Base-by-base conservation (phyloP, 1,284 basidiomycete genomes). In the Tilletia horrida region DNA sequence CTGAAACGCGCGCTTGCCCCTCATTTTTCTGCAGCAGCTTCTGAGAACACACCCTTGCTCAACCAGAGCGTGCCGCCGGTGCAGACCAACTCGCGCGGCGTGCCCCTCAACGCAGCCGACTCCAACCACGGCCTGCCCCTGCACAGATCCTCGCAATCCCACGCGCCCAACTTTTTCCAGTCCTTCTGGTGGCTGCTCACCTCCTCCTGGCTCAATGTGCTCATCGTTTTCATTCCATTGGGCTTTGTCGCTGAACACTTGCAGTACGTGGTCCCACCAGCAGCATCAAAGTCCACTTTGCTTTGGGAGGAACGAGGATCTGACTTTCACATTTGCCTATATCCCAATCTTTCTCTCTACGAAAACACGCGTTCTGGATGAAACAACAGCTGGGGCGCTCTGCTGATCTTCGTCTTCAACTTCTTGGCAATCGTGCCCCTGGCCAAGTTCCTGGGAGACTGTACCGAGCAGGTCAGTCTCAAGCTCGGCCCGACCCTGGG, bases 391-490 rank as follows among this genome's bases (percentile, higher is more conserved):
- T 81, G 80, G 80, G 71, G 72, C 13, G 72, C 80, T 1, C 67
- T 79, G 21, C 69, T 73, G 66, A 71, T 79, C 47, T 81, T 81
- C 35, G 27, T 65, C n/a, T 71, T 81, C 64, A 81, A 81, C 69
- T 81, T 81, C 29, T 63, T 81, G 7, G 80, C 80, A 59, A 81
- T 81, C 63, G 72, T 80, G 44, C 80, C 80, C 11, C 73, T 81
- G 11, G 80, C 80, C 47, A 81, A 81, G 72, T 74, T 81, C 61
- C 69, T 81, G 0, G 80, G 80, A 6, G 80, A 81, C 70, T 73
- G 75, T 6, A 81, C 80, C 1, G 80, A 81, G 67, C 80, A 81
- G 59, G 76, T 73, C 8, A 71, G 72, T 9, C 61, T 81, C 29
- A 73, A 73, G 18, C 68, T 81, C 42, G 80, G 80, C 14, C 73